Base-by-base conservation (phyloP, 208 protist genomes). In the Trypanosoma scelopori region DNA sequence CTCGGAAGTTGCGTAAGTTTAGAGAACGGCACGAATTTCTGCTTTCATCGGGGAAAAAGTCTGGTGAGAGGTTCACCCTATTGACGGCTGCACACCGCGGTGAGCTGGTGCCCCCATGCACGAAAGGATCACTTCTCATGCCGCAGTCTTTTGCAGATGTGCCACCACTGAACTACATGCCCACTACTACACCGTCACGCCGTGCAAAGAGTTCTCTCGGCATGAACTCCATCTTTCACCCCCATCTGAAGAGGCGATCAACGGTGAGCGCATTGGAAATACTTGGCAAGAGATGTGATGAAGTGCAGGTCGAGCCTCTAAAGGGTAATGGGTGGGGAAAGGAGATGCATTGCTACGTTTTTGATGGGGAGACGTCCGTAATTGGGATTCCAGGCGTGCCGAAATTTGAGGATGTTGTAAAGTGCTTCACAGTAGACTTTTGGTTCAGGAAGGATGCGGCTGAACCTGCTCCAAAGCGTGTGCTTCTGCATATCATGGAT, bases 311-410 rank as follows among this genome's bases (percentile, higher is more conserved):
- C 16, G 45, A 49, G 61, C 74, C 80, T 18, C 74, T 95, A 15
- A 82, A 77, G 49, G 85, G 85, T 7, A 95, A 95, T 65, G 90
- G 90, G 52, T 95, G 90, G 87, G 87, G 86, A 4, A 73, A 74
- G 7, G 78, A 45, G 23, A 74, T 85, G 5, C 63, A 71, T 0
- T 64, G 74, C 28, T 91, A 78, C 65, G 68, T 76, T 9, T 96
- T 96, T 65, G 74, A 96, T 62, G 90, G 90, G 13, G 78, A 76
- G 41, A 62, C 66, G 3, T 93, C 85, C 9, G 63, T 93, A 32
- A 88, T 96, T 76, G 80, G 81, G 7, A 61, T 96, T 47, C 90
- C 90, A 32, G 85, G 85, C 5, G 72, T 96, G n/a, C 90, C 90
- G 1, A 79, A 81, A 39, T 89, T 96, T 50, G 87, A 96, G 42